Percentiles rank a stretch among this genome's conserved stretches.
phyloP scores from a whole-genome alignment of 2,329 filamentous ascomycete genomes.

The Diaporthe aspalathi region DNA sequence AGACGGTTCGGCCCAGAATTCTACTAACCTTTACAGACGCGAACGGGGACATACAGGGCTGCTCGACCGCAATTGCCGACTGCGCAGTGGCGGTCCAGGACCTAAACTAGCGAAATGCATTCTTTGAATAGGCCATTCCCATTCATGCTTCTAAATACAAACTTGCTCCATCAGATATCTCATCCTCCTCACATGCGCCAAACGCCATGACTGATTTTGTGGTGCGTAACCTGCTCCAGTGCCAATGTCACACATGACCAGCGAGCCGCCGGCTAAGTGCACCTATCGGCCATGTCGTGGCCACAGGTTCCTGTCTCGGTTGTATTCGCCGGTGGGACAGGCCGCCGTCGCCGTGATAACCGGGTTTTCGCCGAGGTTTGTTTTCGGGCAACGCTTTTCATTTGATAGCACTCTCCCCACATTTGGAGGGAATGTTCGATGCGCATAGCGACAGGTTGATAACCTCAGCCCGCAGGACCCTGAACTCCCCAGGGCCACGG shows the following conservation, averaged over 20 bases:
- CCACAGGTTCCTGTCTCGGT: background rate
- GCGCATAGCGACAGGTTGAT: background rate
- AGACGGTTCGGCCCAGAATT: background rate
- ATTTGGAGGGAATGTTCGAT: background rate
- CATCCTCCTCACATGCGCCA: background rate
- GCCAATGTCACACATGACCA: background rate
- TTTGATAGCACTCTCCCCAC: too few relatives aligned
- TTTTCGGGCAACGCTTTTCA: background rate
- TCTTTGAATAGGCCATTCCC: background rate
- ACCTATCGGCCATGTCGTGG: background rate
- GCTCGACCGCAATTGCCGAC: background rate
- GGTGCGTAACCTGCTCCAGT: background rate
- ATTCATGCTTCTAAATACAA: background rate
- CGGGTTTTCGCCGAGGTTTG: background rate
- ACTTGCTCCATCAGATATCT: background rate
- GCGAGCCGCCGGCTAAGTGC: background rate
- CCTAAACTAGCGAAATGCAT: background rate
- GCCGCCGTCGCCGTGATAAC: background rate
- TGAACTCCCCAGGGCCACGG: background rate
- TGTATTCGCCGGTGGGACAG: too few relatives aligned
- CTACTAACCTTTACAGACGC: too few relatives aligned
- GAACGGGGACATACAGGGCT: too few relatives aligned
- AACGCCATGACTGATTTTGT: constrained; percentile 10
- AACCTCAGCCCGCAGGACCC: background rate
- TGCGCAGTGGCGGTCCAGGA: background rate